phyloP scores from a whole-genome alignment of 306 rosid genomes.

The Casuarina cunninghamiana region DNA sequence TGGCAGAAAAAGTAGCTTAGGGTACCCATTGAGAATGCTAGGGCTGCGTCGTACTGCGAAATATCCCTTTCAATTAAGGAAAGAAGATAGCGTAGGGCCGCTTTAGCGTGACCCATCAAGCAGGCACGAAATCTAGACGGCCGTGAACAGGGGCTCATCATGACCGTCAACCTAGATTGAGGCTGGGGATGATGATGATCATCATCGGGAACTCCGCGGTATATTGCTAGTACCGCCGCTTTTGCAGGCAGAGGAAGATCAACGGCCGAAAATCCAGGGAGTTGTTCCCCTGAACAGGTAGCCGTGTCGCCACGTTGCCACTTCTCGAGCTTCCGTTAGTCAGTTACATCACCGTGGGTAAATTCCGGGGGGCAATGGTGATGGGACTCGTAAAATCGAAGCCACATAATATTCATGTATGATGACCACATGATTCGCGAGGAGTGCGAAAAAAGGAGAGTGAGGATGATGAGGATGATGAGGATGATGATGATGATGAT shows the following conservation, averaged over 20 bases:
- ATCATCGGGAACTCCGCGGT: conserved; percentile 18
- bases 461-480: too few species aligned
- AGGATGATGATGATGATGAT: background rate
- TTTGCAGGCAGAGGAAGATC: conserved; percentile 26
- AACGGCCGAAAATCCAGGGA: conserved; percentile 18
- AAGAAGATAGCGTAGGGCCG: background rate
- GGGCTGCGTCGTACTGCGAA: conserved; percentile 12
- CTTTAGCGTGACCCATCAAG: conserved; percentile 9
- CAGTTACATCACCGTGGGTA: background rate
- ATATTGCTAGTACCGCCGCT: conserved; percentile 13
- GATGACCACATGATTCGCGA: background rate
- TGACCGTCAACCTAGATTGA: conserved; percentile 26
- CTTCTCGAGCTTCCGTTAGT: background rate
- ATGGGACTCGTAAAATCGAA: background rate
- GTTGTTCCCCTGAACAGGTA: background rate
- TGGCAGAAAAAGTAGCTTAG: background rate
- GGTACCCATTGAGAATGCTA: conserved; percentile 4
- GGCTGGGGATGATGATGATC: background rate
- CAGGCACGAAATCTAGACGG: background rate
- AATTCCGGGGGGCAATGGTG: too few species aligned
- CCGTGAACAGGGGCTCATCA: conserved; percentile 16
- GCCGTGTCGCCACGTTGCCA: conserved; percentile 29
- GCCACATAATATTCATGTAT: background rate
- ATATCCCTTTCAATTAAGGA: background rate
- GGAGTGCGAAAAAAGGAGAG: background rate